Base-by-base conservation (phyloP, 164 flowering plant species). In the Amborella trichopoda region DNA sequence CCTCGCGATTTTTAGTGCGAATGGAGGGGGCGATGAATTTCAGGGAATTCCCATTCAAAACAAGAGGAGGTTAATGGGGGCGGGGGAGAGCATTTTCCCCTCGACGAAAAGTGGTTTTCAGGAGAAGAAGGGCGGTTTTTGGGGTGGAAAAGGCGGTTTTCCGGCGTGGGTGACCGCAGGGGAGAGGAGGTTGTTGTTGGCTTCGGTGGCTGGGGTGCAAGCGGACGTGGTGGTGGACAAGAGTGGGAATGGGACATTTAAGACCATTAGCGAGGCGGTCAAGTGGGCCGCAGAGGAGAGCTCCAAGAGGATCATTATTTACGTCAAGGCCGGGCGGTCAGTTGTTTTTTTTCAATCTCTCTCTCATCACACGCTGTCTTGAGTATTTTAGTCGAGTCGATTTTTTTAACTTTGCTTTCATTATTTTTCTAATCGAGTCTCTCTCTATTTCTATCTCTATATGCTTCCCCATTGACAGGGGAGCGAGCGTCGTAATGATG, bases 321-420 rank as follows among this genome's bases (percentile, higher is more conserved):
- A 78, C 70, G 78, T 89, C 34, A 78, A 54, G 61, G 93, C 95
- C 10, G 97, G 97, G 65, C 78, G 67, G 97, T 88, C 75, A 72
- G 28, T 55, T 21, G 1, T 12, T 3, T 17, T 16, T 16, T 38
- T 25, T 40, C 21, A 33, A 23, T 32, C 41, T 38, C 17, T 16
- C 41, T 33, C 25, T n/a, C 41, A 13, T 9, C 39, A 28, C 11
- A 27, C 2, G 2, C 9, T 44, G 8, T 0, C 1, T 22, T 44
- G 22, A 28, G 9, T 9, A 30, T 8, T 30, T 9, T 8, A 14
- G 34, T 14, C 1, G 9, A 14, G 14, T 30, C 9, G 14, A 30
- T 8, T 8, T 0, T 30, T 30, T 30, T 30, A 30, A 9, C 9
- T 30, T 0, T 8, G 9, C 34, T 30, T 30, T 30, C 34, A 8